Conservation (phyloP, 495 filamentous ascomycete genomes). For the Usnea hakonensis region DNA sequence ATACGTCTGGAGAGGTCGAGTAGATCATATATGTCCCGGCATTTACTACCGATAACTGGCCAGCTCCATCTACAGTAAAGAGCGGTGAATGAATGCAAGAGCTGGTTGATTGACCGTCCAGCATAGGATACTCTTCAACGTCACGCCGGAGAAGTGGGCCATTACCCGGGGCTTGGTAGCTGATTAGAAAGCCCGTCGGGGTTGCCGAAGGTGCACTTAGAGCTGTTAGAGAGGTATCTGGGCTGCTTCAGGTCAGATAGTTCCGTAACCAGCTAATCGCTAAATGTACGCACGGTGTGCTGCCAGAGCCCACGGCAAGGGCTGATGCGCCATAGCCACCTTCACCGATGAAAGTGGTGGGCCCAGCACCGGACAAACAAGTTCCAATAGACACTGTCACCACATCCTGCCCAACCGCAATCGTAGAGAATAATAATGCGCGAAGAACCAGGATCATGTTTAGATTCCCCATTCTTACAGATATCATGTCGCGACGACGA, state of each 20-base stretch:
- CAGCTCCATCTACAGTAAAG: background rate
- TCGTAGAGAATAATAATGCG: too few species aligned
- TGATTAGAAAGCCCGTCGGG: background rate
- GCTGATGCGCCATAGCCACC: too few species aligned
- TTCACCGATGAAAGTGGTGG: too few species aligned
- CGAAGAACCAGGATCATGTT: too few species aligned
- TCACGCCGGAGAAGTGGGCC: background rate
- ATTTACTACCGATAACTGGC: background rate
- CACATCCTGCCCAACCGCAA: too few species aligned
- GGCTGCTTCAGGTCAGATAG: background rate
- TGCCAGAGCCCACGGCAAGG: too few species aligned
- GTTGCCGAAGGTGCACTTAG: background rate
- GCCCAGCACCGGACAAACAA: too few species aligned
- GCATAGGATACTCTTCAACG: background rate
- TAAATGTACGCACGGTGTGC: too few species aligned
- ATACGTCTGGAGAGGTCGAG: background rate
- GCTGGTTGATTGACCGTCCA: background rate
- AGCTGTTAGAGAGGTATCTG: background rate
- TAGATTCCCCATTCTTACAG: too few species aligned
- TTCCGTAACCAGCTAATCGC: background rate
- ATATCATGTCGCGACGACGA: too few species aligned
- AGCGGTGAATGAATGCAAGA: background rate
- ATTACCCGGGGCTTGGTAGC: background rate
- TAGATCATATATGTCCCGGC: background rate
- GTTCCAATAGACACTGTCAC: too few species aligned